phyloP scores from a whole-genome alignment of 2,329 filamentous ascomycete genomes.

The Claviceps sorghi region DNA sequence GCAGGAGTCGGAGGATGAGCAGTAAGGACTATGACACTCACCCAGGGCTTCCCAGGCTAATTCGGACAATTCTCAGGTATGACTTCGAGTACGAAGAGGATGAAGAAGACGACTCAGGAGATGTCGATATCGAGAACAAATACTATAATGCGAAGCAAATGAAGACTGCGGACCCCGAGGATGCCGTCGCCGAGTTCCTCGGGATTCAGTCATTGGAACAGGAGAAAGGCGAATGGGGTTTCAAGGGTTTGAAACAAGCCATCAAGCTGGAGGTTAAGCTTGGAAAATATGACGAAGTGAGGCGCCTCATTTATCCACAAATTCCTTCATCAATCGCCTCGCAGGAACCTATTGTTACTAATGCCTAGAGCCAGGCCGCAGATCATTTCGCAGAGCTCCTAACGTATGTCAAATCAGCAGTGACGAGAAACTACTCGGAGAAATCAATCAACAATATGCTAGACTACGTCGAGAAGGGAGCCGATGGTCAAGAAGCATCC shows the following conservation, averaged over 20 bases:
- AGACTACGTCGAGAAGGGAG: conserved; percentile 90
- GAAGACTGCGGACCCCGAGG: conserved; percentile 72
- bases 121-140: conserved; percentile 96
- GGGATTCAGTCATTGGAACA: conserved; percentile 68
- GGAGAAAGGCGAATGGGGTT: conserved; percentile 96
- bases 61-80: conserved; percentile 37
- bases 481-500: conserved; percentile 50
- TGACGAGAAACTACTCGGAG: conserved; percentile 95
- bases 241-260: conserved; percentile 94
- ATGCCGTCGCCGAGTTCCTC: conserved; percentile 86
- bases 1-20: conserved; percentile 33
- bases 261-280: conserved; percentile 94
- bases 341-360: conserved; percentile 2
- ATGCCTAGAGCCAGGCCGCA: conserved; percentile 47
- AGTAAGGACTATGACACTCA: conserved; percentile 15
- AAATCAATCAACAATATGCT: conserved; percentile 99
- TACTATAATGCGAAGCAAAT: conserved; percentile 99
- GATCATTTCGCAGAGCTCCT: conserved; percentile 90
- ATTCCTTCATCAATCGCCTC: too few relatives aligned
- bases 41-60: conserved; percentile 3
- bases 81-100: conserved; percentile 96
- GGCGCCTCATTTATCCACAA: background rate
- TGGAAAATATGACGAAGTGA: conserved; percentile 70
- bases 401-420: conserved; percentile 91
- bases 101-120: conserved; percentile 72